A percentile compares a stretch with the other conserved stretches of the same genome.
These are phyloP conservation scores for Kalmusia sp. DNA, from an alignment of 2,329 filamentous ascomycete species.

Conservation along the genomic window DNA sequence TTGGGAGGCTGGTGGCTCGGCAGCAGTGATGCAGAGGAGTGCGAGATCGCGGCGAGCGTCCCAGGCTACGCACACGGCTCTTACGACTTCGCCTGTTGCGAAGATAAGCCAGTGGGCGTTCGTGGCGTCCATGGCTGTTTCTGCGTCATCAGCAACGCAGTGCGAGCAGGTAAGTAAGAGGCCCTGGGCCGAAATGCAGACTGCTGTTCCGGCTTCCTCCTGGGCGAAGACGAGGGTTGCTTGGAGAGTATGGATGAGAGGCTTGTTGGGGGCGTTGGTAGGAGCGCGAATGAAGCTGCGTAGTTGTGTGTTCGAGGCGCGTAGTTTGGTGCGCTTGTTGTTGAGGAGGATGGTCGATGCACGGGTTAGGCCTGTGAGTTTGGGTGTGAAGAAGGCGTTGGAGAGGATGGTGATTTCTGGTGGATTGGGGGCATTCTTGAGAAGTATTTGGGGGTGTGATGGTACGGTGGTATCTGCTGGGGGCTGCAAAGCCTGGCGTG, in stretches of 20 bases:
- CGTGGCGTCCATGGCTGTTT: not conserved
- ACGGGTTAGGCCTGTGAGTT: conserved; percentile 1
- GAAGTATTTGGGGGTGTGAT: not conserved
- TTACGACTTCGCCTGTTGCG: conserved; percentile 49
- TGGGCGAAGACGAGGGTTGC: conserved; percentile 55
- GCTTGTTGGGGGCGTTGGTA: not conserved
- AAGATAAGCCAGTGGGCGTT: conserved; percentile 52
- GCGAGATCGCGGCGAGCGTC: conserved; percentile 56
- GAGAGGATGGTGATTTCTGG: not conserved
- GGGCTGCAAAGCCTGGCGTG: not conserved
- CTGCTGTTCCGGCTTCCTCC: conserved; percentile 57
- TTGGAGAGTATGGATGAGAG: not conserved
- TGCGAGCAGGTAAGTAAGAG: conserved; percentile 60
- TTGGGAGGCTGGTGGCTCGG: conserved; percentile 26
- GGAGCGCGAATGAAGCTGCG: not conserved
- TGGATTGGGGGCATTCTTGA: not conserved
- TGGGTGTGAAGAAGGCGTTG: not conserved
- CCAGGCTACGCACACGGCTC: conserved; percentile 51
- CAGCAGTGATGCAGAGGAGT: conserved; percentile 50
- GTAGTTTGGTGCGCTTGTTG: conserved; percentile 2
- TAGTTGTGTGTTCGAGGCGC: not conserved
- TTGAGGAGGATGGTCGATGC: not conserved
- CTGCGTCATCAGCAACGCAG: conserved; percentile 54
- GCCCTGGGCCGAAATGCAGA: conserved; percentile 55
- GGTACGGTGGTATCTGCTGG: not conserved